Conservation (phyloP, 139 green algal species). For the Auxenochlorella protothecoides region DNA sequence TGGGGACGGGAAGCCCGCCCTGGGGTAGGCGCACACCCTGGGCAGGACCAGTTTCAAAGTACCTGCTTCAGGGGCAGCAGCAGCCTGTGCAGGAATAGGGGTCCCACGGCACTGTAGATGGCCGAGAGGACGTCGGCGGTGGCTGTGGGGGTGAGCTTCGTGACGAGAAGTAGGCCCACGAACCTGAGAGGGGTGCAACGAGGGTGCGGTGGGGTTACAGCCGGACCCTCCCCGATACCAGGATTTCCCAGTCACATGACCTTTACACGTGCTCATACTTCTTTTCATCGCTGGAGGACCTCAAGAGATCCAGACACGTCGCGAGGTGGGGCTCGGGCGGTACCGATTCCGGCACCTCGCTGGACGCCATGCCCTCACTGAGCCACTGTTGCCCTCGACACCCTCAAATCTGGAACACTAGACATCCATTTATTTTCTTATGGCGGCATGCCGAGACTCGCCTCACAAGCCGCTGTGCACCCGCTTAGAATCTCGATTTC, state of each 20-base stretch:
- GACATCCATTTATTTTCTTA: no score
- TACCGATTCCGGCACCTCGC: no score
- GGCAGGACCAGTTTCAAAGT: neutral
- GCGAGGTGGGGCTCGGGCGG: no score
- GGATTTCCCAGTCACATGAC: no score
- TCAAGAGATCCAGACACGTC: neutral
- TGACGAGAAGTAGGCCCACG: slow-evolving; percentile 63
- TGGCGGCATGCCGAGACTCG: no score
- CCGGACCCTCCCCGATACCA: no score
- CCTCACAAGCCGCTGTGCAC: no score
- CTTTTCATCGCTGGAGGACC: neutral
- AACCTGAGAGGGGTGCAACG: slow-evolving; percentile 33
- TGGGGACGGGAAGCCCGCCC: neutral
- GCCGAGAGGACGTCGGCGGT: slow-evolving; percentile 8
- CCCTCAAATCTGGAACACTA: no score
- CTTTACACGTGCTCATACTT: neutral
- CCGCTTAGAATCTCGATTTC: no score
- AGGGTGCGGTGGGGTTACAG: neutral
- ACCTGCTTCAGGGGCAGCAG: slow-evolving; percentile 43
- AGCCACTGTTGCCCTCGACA: no score
- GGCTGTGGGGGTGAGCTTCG: slow-evolving; percentile 41
- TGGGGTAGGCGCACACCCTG: neutral
- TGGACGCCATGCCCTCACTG: no score
- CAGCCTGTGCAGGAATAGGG: slow-evolving; percentile 45
- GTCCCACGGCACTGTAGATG: slow-evolving; percentile 45